phyloP scores from a whole-genome alignment of 768 basidiomycete genomes.

The Piloderma croceum region DNA sequence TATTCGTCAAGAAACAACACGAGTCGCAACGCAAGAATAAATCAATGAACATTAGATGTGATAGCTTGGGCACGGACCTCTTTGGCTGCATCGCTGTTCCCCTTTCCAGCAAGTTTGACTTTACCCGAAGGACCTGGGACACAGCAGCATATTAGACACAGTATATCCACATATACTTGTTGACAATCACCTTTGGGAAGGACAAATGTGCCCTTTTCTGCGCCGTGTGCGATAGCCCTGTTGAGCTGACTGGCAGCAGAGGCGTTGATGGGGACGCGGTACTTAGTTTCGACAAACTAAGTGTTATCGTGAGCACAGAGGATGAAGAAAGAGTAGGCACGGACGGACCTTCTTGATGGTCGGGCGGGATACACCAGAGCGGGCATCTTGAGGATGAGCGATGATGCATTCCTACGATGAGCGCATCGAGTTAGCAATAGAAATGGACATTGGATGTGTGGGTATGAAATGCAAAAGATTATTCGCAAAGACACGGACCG shows the following conservation, averaged over 20 bases:
- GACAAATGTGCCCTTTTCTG: constrained; percentile 75
- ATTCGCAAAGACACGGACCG: too few species aligned
- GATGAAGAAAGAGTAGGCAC: constrained; percentile 12
- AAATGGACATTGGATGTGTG: too few species aligned
- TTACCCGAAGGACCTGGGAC: constrained; percentile 40
- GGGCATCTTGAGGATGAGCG: constrained; percentile 66
- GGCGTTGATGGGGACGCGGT: constrained; percentile 74
- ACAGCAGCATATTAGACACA: constrained; percentile 1
- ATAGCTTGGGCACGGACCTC: constrained; percentile 41
- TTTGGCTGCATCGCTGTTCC: constrained; percentile 52
- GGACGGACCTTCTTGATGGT: constrained; percentile 82
- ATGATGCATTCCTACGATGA: constrained; percentile 80
- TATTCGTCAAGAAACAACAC: constrained; percentile 7
- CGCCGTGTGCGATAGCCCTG: constrained; percentile 75
- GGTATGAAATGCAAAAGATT: constrained; percentile 8
- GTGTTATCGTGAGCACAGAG: too few species aligned
- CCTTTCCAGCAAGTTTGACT: constrained; percentile 68
- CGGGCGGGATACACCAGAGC: constrained; percentile 81
- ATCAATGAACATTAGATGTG: constrained; percentile 8
- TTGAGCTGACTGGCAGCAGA: constrained; percentile 76
- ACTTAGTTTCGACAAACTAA: constrained; percentile 80
- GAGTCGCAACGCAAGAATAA: constrained; percentile 22
- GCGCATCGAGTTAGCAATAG: background rate
- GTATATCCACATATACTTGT: too few species aligned
- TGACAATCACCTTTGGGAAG: constrained; percentile 78